Conservation (phyloP, 140 eudicot genomes). For the Bidens hawaiensis region DNA sequence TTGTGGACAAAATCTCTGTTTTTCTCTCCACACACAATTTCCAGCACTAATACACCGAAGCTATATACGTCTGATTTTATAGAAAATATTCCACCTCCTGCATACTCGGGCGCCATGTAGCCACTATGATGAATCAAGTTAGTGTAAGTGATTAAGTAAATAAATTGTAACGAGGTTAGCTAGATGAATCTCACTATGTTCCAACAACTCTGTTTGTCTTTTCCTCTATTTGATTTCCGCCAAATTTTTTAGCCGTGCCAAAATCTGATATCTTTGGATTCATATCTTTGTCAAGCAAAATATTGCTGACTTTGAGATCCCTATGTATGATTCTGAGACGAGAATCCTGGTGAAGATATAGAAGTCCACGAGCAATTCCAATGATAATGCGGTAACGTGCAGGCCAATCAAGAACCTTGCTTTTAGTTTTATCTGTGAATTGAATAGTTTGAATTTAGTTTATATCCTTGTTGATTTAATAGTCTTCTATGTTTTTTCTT, state of each 20-base stretch:
- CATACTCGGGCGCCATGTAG: no score
- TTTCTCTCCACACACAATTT: no score
- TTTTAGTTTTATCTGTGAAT: conserved; percentile 26
- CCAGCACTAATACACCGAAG: no score
- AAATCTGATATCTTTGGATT: conserved; percentile 44
- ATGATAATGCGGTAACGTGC: conserved; percentile 19
- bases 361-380: conserved; percentile 40
- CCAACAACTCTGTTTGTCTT: conserved; percentile 37
- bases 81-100: no score
- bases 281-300: conserved; percentile 31
- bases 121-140: no score
- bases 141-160: no score
- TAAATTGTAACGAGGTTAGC: no score
- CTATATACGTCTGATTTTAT: no score
- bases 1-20: no score
- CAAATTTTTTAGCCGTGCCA: conserved; percentile 42
- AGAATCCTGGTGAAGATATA: conserved; percentile 41
- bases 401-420: conserved; percentile 32
- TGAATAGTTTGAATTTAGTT: no score
- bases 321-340: conserved; percentile 37
- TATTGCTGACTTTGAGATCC: conserved; percentile 40
- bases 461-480: background rate
- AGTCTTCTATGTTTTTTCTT: background rate
- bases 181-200: conserved; percentile 41
- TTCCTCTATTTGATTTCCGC: conserved; percentile 30